A percentile compares a stretch with the other conserved stretches of the same genome.
Evolutionary conservation across 78 protist species (phyloP).

Genomic region (Dictyostelium purpureum): DNA sequence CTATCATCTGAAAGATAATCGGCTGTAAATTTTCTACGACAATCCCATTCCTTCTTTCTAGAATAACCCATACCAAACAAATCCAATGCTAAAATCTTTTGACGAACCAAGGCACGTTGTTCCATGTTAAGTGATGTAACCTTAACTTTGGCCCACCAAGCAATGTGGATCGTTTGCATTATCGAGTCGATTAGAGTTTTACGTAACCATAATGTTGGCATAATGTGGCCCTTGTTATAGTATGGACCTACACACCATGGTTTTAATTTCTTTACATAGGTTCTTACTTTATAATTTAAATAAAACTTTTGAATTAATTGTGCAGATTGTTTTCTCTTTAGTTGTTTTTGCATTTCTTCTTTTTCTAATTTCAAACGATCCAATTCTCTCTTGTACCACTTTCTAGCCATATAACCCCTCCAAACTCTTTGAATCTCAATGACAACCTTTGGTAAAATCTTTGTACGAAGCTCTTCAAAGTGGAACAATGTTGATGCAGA

Average conservation of each 20-base stretch:
- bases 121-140: slow-evolving; percentile 27
- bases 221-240: slow-evolving; percentile 22
- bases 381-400: slow-evolving; percentile 15
- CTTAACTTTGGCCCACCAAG: slow-evolving; percentile 75
- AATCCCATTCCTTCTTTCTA: slow-evolving; percentile 55
- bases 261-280: not conserved
- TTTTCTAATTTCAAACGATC: slow-evolving; percentile 12
- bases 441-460: slow-evolving; percentile 37
- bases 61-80: slow-evolving; percentile 42
- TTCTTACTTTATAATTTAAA: slow-evolving; percentile 8
- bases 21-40: slow-evolving; percentile 49
- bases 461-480: slow-evolving; percentile 74
- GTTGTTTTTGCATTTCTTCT: slow-evolving; percentile 57
- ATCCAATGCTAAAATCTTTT: slow-evolving; percentile 65
- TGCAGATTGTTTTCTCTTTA: not conserved
- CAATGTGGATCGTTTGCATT: not conserved
- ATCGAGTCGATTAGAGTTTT: slow-evolving; percentile 1
- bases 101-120: slow-evolving; percentile 41
- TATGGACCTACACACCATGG: slow-evolving; percentile 27
- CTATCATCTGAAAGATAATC: slow-evolving; percentile 60
- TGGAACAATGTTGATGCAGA: slow-evolving; percentile 78
- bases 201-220: slow-evolving; percentile 51
- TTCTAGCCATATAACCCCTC: slow-evolving; percentile 59
- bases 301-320: not conserved
- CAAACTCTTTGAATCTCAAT: slow-evolving; percentile 71